phyloP scores from a whole-genome alignment of 2,329 filamentous ascomycete species.

The Botrytis hyacinthi region DNA sequence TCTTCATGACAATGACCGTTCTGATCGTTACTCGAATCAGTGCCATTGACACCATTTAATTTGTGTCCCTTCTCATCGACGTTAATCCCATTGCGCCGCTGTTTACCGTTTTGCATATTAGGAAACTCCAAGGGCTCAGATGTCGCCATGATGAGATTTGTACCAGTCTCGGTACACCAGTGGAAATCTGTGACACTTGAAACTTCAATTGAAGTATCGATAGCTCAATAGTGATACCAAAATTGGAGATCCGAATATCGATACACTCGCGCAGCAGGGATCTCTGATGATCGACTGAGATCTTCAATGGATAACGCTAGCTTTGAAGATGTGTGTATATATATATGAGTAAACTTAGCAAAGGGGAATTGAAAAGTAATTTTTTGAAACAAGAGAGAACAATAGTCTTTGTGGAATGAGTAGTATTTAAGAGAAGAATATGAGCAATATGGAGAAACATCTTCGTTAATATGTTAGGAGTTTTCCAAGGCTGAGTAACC shows the following conservation, averaged over 20 bases:
- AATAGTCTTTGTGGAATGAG: slow-evolving; percentile 4
- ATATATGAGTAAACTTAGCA: background rate
- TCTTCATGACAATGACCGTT: background rate
- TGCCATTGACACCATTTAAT: background rate
- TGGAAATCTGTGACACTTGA: slow-evolving; percentile 2
- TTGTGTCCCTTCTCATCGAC: background rate
- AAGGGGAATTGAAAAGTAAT: background rate
- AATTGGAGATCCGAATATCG: background rate
- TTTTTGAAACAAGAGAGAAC: slow-evolving; percentile 6
- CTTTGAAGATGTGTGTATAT: background rate
- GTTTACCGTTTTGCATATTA: slow-evolving; percentile 3
- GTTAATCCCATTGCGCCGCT: background rate
- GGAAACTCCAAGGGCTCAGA: background rate
- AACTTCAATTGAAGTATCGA: background rate
- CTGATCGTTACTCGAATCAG: background rate
- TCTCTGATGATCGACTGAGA: background rate
- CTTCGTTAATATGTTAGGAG: slow-evolving; percentile 9
- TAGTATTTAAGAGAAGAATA: slow-evolving; percentile 3
- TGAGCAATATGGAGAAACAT: slow-evolving; percentile 1
- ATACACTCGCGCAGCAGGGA: background rate
- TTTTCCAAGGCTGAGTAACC: slow-evolving; percentile 15
- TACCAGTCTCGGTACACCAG: slow-evolving; percentile 5
- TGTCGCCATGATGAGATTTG: slow-evolving; percentile 14
- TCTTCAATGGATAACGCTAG: slow-evolving; percentile 2
- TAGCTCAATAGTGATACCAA: background rate